Evolutionary conservation across 805 yeast genomes (phyloP), one percentile per base, ranked within the genome.

Genomic region (Starmerella stellata): DNA sequence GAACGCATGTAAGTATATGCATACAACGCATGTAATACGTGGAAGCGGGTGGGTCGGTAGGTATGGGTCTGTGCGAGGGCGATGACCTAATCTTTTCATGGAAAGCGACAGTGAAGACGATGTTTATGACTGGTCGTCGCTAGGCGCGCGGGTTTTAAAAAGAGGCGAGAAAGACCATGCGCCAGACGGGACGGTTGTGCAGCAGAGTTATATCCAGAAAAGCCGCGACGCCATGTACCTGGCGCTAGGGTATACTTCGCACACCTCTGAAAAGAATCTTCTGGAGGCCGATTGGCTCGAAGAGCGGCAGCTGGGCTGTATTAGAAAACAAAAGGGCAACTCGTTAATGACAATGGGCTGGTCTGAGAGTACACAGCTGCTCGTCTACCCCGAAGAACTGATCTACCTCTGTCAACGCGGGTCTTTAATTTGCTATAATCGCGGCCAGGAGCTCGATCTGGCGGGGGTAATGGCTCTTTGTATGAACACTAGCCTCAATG

Each of bases 131-230:
- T 63, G 67, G 68, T 37, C 57, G 17, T 37, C 52, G 35, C 48
- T 62, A 14, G 49, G 40, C 20, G 38, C 50, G 18, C 30, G 38
- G 3, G 45, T 51, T 1, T 37, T 52, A 2, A 77, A 73, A 46
- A 61, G 87, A 43, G 93, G 94, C 2, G 83, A 74, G 41, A 85
- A 85, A 53, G 93, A 80, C 47, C 78, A 73, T 47, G 93, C 74
- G 43, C 93, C 92, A 0, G 87, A 77, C 52, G 82, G 80, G 1
- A 74, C 83, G 0, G 48, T 51, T 4, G 52, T 61, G 4, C 90
- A 79, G 53, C 53, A 50, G 4, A 42, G 52, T 3, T 55, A 61
- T 15, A 61, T 85, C 4, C 58, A 60, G 9, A 62, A 62, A 20
- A 72, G 87, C 9, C 61, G 79, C 38, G 58, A 67, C 23, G 73